phyloP scores from a whole-genome alignment of 768 basidiomycete species.

The Auricularia sp. region DNA sequence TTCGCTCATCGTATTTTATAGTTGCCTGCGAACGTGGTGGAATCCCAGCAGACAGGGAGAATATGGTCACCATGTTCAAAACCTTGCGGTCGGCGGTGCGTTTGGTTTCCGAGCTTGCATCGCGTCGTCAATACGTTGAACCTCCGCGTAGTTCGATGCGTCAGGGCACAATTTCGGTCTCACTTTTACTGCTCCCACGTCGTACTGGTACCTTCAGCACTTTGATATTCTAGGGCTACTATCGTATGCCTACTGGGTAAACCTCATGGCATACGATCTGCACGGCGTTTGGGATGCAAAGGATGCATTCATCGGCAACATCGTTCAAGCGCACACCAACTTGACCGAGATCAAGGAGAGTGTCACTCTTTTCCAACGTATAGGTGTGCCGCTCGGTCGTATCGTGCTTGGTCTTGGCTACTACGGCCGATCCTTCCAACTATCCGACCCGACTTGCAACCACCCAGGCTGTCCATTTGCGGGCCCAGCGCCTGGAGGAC shows the following conservation, averaged over 20 bases:
- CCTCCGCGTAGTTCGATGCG: too few species aligned
- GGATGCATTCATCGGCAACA: conserved; percentile 3
- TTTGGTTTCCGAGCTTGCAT: not conserved
- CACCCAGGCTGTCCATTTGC: not conserved
- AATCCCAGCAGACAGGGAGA: conserved; percentile 4
- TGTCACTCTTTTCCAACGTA: conserved; percentile 3
- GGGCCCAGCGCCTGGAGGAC: not conserved
- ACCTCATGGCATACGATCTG: conserved; percentile 8
- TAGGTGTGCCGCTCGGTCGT: conserved; percentile 1
- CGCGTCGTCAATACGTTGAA: too few species aligned
- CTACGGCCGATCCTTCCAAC: conserved; percentile 4
- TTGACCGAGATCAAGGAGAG: conserved; percentile 5
- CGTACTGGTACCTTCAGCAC: conserved; percentile 10
- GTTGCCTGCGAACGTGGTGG: conserved; percentile 6
- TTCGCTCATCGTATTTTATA: not conserved
- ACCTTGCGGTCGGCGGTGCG: not conserved
- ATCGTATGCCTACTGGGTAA: conserved; percentile 7
- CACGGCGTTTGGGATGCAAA: conserved; percentile 8
- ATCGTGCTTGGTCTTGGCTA: conserved; percentile 4
- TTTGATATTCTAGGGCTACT: conserved; percentile 6
- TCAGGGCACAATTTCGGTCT: conserved; percentile 3
- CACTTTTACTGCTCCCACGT: conserved; percentile 6
- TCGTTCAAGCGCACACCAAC: conserved; percentile 3
- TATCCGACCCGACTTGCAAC: not conserved
- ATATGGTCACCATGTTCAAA: conserved; percentile 1